Percentiles rank a stretch among this genome's conserved stretches.
phyloP scores from a whole-genome alignment of 108 stramenopile genomes.

The Cyclotella atomus region DNA sequence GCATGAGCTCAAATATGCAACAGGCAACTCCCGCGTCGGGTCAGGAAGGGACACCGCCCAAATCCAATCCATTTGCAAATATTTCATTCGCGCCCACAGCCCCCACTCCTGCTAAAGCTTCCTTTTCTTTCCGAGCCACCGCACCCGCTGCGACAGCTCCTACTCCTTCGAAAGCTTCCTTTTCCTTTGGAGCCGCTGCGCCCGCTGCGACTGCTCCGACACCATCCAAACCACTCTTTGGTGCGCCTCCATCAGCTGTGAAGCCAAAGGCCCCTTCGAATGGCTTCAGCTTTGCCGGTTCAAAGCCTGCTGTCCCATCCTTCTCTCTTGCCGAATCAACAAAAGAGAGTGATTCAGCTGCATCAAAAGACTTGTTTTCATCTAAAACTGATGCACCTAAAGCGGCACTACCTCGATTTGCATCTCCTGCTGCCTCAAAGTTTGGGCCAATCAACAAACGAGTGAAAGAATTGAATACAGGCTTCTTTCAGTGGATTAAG shows the following conservation, averaged over 20 bases:
- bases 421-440: background rate
- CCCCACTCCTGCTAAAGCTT: background rate
- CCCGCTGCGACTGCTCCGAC: background rate
- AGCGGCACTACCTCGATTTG: background rate
- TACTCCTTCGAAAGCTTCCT: background rate
- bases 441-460: background rate
- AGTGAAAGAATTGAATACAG: background rate
- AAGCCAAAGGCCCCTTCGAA: background rate
- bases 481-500: background rate
- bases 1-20: constrained; percentile 3
- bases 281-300: constrained; percentile 1
- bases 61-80: constrained; percentile 40
- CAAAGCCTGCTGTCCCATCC: background rate
- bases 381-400: background rate
- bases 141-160: background rate
- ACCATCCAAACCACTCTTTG: background rate
- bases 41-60: constrained; percentile 2
- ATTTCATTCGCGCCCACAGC: constrained; percentile 24
- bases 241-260: constrained; percentile 2
- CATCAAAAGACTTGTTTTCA: background rate
- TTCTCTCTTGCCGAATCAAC: background rate
- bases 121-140: constrained; percentile 5
- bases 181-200: constrained; percentile 11
- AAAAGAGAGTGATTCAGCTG: background rate
- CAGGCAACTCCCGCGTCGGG: background rate